Base-by-base conservation (phyloP, 768 basidiomycete genomes). In the Mycena crocata region DNA sequence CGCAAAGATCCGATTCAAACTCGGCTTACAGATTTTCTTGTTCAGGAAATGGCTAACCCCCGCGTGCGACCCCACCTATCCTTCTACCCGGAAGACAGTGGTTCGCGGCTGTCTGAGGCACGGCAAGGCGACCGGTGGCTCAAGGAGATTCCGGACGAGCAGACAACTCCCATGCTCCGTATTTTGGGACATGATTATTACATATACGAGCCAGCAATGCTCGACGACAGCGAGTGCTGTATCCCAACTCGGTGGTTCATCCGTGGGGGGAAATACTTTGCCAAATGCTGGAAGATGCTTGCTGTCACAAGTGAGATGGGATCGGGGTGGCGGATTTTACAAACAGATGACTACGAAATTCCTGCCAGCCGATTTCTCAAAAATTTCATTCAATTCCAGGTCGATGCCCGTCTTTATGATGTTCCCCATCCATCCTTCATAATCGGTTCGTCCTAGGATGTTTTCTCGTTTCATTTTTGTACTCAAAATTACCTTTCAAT, bases 1-100 rank as follows among this genome's bases (percentile, higher is more conserved):
- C 6, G 8, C 21, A 21, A 42, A 37, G 9, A 17, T 42, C 40
- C n/a, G n/a, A n/a, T n/a, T 14, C 6, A 37, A 42, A 19, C 10
- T 14, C n/a, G n/a, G n/a, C 6, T n/a, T 42, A n/a, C 6, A 6
- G 13, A 15, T 15, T 37, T 37, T 37, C 15, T 42, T 12, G 21
- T 50, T 24, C 40, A 81, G 79, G 81, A 82, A 72, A 77, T 80
- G 72, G 68, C 75, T 4, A 82, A 82, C 56, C 79, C 80, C 0
- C 13, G 37, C 13, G 75, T 82, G 14, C 71, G 77, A 1, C 66
- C 67, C 1, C 71, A 78, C 44, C 66, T 82, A 0, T 49, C 52
- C 6, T 75, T 77, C 52, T 79, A 78, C 51, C 79, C 80, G 7
- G 78, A 81, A 68, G 80, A 81, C 65, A 60, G 59, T n/a, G 75